Base-by-base conservation (phyloP, 257 asterid genomes). In the Scutellaria baicalensis region DNA sequence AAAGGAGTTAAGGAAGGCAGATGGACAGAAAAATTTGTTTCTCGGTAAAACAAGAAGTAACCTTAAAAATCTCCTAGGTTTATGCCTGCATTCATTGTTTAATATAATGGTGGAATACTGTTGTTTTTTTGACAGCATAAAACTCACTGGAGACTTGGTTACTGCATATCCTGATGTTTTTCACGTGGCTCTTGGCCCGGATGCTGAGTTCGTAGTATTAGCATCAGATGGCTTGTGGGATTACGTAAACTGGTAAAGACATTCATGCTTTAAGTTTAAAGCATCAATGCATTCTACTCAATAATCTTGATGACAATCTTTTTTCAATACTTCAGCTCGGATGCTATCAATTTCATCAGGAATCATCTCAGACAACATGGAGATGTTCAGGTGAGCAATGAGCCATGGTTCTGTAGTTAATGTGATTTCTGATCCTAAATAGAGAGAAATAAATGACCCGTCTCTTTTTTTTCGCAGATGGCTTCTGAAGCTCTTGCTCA, bases 171-270 rank as follows among this genome's bases (percentile, higher is more conserved):
- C 98, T 17, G 97, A 94, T 85, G 90, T 91, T 71, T 83, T 77
- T 75, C 95, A 85, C 82, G 84, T 85, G 38, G 68, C 76, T 66
- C 84, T 91, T 40, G 93, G 90, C 80, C 66, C 93, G 5, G 99
- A 91, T 72, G 74, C 81, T 6, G 99, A 94, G 73, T 91, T 90
- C 68, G 13, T 89, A 50, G 54, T 94, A 56, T 75, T 91, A 75
- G 99, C 97, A 11, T 89, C 97, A 49, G 99, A 94, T 86, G 97
- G 97, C 62, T 82, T 94, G 86, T 89, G 99, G 99, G 99, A 94
- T 80, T 94, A 91, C 81, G 63, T 91, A 45, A 87, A 80, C 73
- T 82, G 96, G 97, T 89, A 38, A 63, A 55, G n/a, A n/a, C 39
- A 0, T 52, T 52, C 11, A 9, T 51, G 58, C 13, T 55, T 11